Evolutionary conservation across 2,329 filamentous ascomycete species (phyloP), one percentile per base, ranked within the genome.

Genomic region (Chrysosporium queenslandicum): DNA sequence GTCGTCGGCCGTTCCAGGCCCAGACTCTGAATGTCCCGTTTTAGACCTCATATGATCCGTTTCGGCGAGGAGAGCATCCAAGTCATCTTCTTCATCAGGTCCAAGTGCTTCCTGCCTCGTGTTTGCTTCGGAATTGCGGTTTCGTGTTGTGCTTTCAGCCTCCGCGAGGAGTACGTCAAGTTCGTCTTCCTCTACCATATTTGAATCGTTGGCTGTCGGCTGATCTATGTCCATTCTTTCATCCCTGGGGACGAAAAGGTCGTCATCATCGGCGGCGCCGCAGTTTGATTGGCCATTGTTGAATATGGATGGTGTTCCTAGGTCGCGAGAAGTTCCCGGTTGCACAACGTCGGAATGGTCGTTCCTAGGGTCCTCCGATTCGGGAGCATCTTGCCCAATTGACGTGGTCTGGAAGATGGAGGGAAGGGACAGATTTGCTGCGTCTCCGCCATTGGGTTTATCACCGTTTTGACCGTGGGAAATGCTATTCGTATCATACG

Each of bases 21-120:
- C n/a, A 11, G 1, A 11, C 23, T 45, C 12, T 18, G 6, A 21
- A 18, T 7, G 32, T 14, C 2, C 25, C n/a, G 12, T 29, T 20
- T 8, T 30, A 2, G 23, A 25, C 20, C 8, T 11, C 11, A 45
- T 53, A 37, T 59, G 55, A 43, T 66, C 66, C 37, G 73, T 71
- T 55, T 78, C 77, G 27, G 72, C 74, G 49, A 82, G 67, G 25
- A 81, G 64, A 27, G 74, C 74, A 58, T 81, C 78, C 18, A 81
- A 62, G 55, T 73, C 71, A 59, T 75, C 71, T 11, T 67, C 62
- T 6, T 77, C 75, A 0, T 70, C 68, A 18, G 51, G 2, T 39
- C 6, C n/a, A 1, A 34, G 46, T 25, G 27, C 5, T 34, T 34
- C 21, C 11, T 18, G 51, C 14, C 14, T 29, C 7, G 14, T 9